phyloP scores from a whole-genome alignment of 805 yeast species.

The Kodamaea sagamina region DNA sequence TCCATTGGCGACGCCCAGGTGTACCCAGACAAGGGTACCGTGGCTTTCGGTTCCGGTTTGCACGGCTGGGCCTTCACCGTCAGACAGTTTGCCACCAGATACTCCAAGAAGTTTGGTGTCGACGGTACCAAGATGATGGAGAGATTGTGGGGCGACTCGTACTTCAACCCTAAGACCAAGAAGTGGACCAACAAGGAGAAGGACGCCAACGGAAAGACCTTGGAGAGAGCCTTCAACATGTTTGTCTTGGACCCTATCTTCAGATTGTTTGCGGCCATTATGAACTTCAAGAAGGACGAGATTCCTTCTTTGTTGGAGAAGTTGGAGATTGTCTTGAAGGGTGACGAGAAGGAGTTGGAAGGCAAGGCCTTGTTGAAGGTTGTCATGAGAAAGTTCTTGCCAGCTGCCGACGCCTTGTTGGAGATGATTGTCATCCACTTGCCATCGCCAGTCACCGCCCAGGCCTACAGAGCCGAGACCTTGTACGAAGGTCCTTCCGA shows the following conservation, averaged over 20 bases:
- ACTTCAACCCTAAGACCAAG: slow-evolving; percentile 99
- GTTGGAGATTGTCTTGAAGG: slow-evolving; percentile 90
- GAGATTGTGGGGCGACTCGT: slow-evolving; percentile 99
- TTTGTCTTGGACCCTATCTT: slow-evolving; percentile 98
- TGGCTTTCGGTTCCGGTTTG: slow-evolving; percentile 99
- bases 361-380: slow-evolving; percentile 98
- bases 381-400: slow-evolving; percentile 99
- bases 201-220: slow-evolving; percentile 91
- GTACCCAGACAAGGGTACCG: slow-evolving; percentile 98
- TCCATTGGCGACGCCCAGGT: slow-evolving; percentile 95
- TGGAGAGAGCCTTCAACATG: slow-evolving; percentile 99
- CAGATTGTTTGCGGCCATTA: slow-evolving; percentile 94
- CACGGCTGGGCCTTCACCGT: slow-evolving; percentile 99
- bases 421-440: slow-evolving; percentile 98
- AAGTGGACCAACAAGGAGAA: slow-evolving; percentile 97
- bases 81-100: slow-evolving; percentile 97
- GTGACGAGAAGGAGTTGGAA: slow-evolving; percentile 96
- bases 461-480: slow-evolving; percentile 97
- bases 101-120: slow-evolving; percentile 99
- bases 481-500: slow-evolving; percentile 98
- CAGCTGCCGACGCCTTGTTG: slow-evolving; percentile 99
- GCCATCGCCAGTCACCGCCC: slow-evolving; percentile 99
- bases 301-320: slow-evolving; percentile 88
- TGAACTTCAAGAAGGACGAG: slow-evolving; percentile 99
- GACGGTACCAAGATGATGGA: slow-evolving; percentile 98